Evolutionary conservation across 192 early-diverging fungal genomes (phyloP).

Genomic region (Phlyctochytrium planicorne): DNA sequence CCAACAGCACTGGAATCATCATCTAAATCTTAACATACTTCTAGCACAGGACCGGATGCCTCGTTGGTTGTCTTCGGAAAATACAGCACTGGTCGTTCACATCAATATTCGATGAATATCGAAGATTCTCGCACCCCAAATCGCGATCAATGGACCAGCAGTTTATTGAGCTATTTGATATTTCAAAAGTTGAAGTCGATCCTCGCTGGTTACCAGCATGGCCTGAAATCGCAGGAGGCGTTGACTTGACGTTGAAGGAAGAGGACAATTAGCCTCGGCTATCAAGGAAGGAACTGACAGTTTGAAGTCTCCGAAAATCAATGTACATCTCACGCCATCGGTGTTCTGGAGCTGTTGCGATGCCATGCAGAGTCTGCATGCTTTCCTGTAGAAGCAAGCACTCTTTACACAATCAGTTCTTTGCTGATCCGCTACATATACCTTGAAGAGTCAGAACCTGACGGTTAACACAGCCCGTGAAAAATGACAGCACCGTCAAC

Average conservation of each 20-base stretch:
- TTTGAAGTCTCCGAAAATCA: not conserved
- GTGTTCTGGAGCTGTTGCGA: not conserved
- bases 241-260: not conserved
- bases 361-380: not conserved
- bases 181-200: constrained; percentile 40
- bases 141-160: constrained; percentile 57
- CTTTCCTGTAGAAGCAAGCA: not conserved
- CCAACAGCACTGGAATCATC: too few relatives aligned
- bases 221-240: constrained; percentile 35
- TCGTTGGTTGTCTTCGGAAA: constrained; percentile 94
- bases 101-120: constrained; percentile 97
- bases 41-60: constrained; percentile 92
- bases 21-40: not conserved
- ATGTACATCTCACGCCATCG: not conserved
- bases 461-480: too few relatives aligned
- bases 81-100: constrained; percentile 93
- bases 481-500: too few relatives aligned
- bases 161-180: constrained; percentile 62
- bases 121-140: constrained; percentile 70
- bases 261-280: not conserved
- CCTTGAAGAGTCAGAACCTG: too few relatives aligned
- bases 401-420: too few relatives aligned
- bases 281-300: not conserved
- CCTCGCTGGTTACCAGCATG: constrained; percentile 46
- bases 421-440: too few relatives aligned